These are phyloP conservation scores for Wickerhamomyces silvicola DNA, from an alignment of 805 yeast species.

Conservation along the genomic window DNA sequence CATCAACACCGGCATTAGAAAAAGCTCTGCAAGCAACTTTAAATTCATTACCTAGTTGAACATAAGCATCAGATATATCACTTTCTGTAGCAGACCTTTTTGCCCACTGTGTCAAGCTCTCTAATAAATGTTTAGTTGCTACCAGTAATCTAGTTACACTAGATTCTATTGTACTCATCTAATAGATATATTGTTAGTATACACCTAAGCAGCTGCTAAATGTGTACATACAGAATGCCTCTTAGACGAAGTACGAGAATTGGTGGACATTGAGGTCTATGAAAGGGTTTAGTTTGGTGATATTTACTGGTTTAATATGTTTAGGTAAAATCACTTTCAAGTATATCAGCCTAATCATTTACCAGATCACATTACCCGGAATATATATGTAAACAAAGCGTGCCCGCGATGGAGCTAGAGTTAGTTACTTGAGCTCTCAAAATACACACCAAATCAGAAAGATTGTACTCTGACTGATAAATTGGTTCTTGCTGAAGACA, in stretches of 20 bases:
- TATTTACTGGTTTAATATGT: too few species aligned
- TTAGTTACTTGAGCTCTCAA: background rate
- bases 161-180: conserved; percentile 59
- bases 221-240: conserved; percentile 21
- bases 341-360: too few species aligned
- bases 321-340: too few species aligned
- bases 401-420: background rate
- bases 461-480: background rate
- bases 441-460: too few species aligned
- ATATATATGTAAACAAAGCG: too few species aligned
- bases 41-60: conserved; percentile 89
- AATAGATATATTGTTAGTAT: conserved; percentile 6
- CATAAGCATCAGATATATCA: conserved; percentile 86
- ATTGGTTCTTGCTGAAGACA: background rate
- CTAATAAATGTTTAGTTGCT: conserved; percentile 84
- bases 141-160: conserved; percentile 74
- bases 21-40: conserved; percentile 80
- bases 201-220: background rate
- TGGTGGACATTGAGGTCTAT: conserved; percentile 6
- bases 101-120: conserved; percentile 87
- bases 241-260: conserved; percentile 18
- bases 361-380: too few species aligned
- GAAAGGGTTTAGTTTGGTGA: too few species aligned
- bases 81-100: conserved; percentile 68
- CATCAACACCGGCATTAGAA: conserved; percentile 69